phyloP scores from a whole-genome alignment of 202 grass and related monocot genomes.

The Cymbopogon flexuosus region DNA sequence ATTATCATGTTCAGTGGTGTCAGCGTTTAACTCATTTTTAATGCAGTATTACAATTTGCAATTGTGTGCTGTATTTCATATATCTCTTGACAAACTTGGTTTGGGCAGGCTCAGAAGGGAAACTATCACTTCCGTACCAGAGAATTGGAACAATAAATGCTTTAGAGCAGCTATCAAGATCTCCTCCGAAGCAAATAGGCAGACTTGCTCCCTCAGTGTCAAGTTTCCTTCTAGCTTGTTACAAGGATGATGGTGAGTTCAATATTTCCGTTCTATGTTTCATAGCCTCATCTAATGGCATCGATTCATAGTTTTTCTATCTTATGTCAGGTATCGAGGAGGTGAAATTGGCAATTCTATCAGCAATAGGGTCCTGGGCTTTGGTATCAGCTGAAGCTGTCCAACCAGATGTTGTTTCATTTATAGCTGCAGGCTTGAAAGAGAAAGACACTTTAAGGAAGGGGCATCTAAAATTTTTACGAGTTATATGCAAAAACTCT shows the following conservation, averaged over 20 bases:
- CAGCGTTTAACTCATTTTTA: conserved; percentile 2
- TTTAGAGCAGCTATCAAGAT: conserved; percentile 71
- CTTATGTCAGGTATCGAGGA: conserved; percentile 81
- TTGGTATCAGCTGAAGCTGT: conserved; percentile 64
- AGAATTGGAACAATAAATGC: conserved; percentile 84
- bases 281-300: conserved; percentile 15
- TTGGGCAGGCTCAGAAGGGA: conserved; percentile 86
- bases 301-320: conserved; percentile 27
- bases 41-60: not conserved
- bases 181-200: conserved; percentile 63
- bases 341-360: conserved; percentile 82
- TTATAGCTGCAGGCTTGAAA: conserved; percentile 69
- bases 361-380: conserved; percentile 69
- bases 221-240: conserved; percentile 71
- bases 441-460: conserved; percentile 94
- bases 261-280: conserved; percentile 32
- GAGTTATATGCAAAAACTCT: conserved; percentile 67
- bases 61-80: conserved; percentile 16
- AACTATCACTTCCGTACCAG: conserved; percentile 78
- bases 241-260: conserved; percentile 79
- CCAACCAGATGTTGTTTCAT: conserved; percentile 68
- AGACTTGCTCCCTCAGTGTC: conserved; percentile 68
- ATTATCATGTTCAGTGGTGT: conserved; percentile 20
- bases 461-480: conserved; percentile 77
- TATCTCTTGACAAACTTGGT: conserved; percentile 34